These are phyloP conservation scores for Wickerhamomyces sp. DNA, from an alignment of 1,139 yeast genomes.

Conservation along the genomic window DNA sequence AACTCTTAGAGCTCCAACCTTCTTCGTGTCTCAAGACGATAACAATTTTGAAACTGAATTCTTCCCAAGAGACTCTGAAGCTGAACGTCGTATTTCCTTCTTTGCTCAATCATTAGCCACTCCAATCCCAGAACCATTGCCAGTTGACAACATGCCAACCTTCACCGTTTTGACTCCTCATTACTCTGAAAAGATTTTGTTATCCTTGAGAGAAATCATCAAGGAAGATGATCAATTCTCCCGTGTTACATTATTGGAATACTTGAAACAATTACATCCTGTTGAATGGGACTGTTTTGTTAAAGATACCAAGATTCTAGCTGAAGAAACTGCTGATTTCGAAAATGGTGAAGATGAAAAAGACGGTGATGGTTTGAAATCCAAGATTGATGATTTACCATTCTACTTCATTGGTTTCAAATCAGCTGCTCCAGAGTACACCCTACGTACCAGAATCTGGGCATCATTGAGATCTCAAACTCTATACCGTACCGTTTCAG, in stretches of 20 bases:
- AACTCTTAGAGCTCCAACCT: constrained; percentile 97
- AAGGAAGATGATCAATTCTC: constrained; percentile 99
- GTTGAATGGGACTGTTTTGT: constrained; percentile 99
- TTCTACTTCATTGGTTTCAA: constrained; percentile 99
- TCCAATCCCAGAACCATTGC: constrained; percentile 97
- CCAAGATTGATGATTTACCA: constrained; percentile 94
- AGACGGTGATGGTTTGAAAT: constrained; percentile 66
- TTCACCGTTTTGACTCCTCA: constrained; percentile 97
- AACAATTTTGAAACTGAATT: constrained; percentile 88
- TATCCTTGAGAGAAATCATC: constrained; percentile 93
- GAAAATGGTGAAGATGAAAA: constrained; percentile 69
- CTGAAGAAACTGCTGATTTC: constrained; percentile 92
- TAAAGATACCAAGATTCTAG: constrained; percentile 95
- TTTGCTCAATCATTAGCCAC: constrained; percentile 98
- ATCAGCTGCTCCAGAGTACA: constrained; percentile 98
- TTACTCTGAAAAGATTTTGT: constrained; percentile 91
- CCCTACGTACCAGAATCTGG: constrained; percentile 98
- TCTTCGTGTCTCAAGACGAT: constrained; percentile 97
- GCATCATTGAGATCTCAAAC: constrained; percentile 98
- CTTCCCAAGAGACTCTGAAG: constrained; percentile 95
- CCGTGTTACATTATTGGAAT: constrained; percentile 92
- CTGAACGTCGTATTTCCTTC: constrained; percentile 98
- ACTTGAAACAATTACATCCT: constrained; percentile 95
- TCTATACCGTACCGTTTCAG: constrained; percentile 95
- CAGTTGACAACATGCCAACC: constrained; percentile 99